A percentile compares a stretch with the other conserved stretches of the same genome.
Conservation (phyloP, 1,139 yeast genomes). For the Sugiyamaella castrensis region DNA sequence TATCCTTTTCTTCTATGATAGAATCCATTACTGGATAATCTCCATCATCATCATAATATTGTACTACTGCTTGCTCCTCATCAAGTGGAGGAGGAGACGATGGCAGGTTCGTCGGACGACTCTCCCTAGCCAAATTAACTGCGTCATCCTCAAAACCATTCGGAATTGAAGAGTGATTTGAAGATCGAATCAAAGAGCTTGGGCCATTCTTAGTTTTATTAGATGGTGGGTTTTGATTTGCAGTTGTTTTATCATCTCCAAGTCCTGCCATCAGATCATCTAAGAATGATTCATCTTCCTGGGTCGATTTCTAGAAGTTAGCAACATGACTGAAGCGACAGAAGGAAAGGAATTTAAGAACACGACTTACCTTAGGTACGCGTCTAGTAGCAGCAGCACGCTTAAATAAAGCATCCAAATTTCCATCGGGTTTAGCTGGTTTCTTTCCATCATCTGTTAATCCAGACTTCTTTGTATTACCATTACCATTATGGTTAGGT, state of each 20-base stretch:
- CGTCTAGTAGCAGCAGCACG: constrained; percentile 22
- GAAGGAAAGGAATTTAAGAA: too few relatives aligned
- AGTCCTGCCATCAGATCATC: constrained; percentile 31
- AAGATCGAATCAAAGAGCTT: background rate
- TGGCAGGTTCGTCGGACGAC: background rate
- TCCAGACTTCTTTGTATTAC: constrained; percentile 13
- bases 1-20: background rate
- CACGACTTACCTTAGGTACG: constrained; percentile 8
- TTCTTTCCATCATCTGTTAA: constrained; percentile 26
- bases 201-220: background rate
- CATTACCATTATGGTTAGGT: constrained; percentile 34
- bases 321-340: background rate
- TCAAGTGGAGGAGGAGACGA: constrained; percentile 16
- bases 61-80: too few relatives aligned
- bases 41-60: constrained; percentile 14
- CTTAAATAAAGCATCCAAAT: constrained; percentile 25
- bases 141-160: constrained; percentile 1
- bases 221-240: background rate
- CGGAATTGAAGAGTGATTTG: constrained; percentile 1
- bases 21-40: constrained; percentile 6
- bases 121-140: background rate
- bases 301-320: constrained; percentile 20
- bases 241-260: constrained; percentile 12
- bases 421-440: constrained; percentile 19
- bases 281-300: constrained; percentile 34